Base-by-base conservation (phyloP, 2,329 filamentous ascomycete genomes). In the Hypoxylon sp. region DNA sequence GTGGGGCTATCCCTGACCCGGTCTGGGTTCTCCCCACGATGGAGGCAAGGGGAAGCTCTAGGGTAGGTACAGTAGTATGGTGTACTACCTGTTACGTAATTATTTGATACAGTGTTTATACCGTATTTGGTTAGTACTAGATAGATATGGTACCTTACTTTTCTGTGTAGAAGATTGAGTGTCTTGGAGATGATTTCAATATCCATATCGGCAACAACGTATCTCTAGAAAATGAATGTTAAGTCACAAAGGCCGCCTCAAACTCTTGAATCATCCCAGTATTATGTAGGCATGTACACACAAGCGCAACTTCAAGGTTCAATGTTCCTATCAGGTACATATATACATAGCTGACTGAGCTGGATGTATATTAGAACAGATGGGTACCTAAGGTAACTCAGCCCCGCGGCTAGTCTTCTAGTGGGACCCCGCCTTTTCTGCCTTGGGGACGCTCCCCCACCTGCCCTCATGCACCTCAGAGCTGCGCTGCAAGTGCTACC, bases 401-500 rank as follows among this genome's bases (percentile, higher is more conserved):
- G 52, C 63, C 58, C 63, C 63, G 32, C 63, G 48, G 53, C 14
- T 32, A 23, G n/a, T 3, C 28, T 7, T 32, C 34, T 41, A 65
- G 46, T 53, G 52, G n/a, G 32, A 32, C 66, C 66, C 63, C 55
- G 66, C 55, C 63, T 62, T 68, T 60, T 59, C 59, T 69, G 66
- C 66, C 66, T 69, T 52, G 61, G 52, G 56, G 55, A 23, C 49
- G 19, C 9, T 43, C 52, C 67, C 60, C 67, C 63, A 64, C 64
- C 46, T 64, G 57, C 67, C 63, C 58, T 53, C 67, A 69, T 67
- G 45, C 56, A 62, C 60, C 49, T 63, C 52, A 57, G 49, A 50
- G 60, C 60, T 57, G 52, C 66, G 52, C 66, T 67, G 63, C 63
- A 63, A 65, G 52, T 67, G 67, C 67, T 64, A 60, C 48, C 23